Percentiles rank a stretch among this genome's conserved stretches.
These are phyloP conservation scores for Cymbidium sinense DNA, from an alignment of 106 monocot genomes.

Conservation along the genomic window DNA sequence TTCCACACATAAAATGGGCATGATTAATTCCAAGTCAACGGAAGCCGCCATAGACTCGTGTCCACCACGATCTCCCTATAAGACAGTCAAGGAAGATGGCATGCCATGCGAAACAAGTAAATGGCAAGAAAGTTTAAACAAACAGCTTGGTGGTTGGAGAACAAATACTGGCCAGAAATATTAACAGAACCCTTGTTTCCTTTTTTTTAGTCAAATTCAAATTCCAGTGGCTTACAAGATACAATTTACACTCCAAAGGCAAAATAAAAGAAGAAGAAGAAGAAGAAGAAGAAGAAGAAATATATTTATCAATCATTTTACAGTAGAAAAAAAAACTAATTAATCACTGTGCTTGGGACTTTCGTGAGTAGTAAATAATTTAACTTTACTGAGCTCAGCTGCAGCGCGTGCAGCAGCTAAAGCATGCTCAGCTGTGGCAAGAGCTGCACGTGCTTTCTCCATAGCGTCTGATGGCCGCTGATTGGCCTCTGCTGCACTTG, in stretches of 20 bases:
- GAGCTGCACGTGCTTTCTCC: constrained; percentile 74
- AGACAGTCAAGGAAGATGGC: not conserved
- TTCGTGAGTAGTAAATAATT: not conserved
- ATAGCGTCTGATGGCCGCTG: constrained; percentile 40
- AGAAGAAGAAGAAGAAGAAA: no score
- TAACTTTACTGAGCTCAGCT: constrained; percentile 54
- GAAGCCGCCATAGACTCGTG: not conserved
- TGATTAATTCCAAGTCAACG: not conserved
- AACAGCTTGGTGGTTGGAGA: not conserved
- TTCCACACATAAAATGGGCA: not conserved
- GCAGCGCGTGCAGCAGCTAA: constrained; percentile 64
- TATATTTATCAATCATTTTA: not conserved
- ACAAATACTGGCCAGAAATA: not conserved
- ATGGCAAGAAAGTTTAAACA: not conserved
- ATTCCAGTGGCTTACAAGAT: not conserved
- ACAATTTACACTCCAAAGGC: not conserved
- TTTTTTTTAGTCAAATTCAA: no score
- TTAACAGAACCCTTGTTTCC: not conserved
- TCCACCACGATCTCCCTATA: not conserved
- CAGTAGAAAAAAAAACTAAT: not conserved
- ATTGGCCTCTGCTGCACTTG: constrained; percentile 6
- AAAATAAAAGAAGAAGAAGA: no score
- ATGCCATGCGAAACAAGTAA: not conserved
- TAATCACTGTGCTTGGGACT: not conserved
- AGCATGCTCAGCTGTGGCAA: constrained; percentile 70